Evolutionary conservation across 2,329 filamentous ascomycete genomes (phyloP).

Genomic region (Stemphylium vesicarium): DNA sequence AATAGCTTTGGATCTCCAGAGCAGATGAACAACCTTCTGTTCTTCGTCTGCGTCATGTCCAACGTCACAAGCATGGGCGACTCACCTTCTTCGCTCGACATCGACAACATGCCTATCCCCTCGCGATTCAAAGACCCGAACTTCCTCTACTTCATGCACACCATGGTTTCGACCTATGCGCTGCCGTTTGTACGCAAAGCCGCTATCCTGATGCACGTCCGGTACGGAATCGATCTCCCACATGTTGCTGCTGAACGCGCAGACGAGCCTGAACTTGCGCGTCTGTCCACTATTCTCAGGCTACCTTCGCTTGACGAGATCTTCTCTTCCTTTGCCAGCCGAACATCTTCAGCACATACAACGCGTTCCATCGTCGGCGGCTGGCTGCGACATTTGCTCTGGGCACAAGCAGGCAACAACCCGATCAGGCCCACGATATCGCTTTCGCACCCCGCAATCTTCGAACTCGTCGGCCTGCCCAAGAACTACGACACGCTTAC

Average conservation of each 20-base stretch:
- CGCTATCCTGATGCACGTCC: conserved; percentile 82
- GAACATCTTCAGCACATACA: conserved; percentile 35
- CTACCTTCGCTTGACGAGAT: conserved; percentile 82
- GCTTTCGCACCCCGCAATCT: conserved; percentile 85
- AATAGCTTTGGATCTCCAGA: conserved; percentile 30
- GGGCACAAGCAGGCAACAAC: conserved; percentile 46
- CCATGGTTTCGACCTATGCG: conserved; percentile 76
- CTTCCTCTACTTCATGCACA: conserved; percentile 46
- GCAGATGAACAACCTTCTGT: conserved; percentile 38
- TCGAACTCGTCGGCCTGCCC: conserved; percentile 90
- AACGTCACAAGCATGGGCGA: conserved; percentile 35
- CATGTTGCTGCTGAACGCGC: conserved; percentile 62
- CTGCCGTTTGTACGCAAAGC: conserved; percentile 89
- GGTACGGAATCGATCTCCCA: conserved; percentile 87
- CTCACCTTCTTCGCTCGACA: conserved; percentile 30
- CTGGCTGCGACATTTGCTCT: conserved; percentile 74
- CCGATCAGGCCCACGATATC: conserved; percentile 55
- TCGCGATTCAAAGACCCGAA: conserved; percentile 35
- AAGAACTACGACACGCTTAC: conserved; percentile 92
- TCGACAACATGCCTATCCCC: conserved; percentile 33
- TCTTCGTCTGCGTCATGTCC: conserved; percentile 43
- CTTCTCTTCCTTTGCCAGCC: conserved; percentile 63
- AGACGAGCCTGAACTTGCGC: conserved; percentile 78
- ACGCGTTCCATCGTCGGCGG: conserved; percentile 63
- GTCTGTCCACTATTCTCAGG: conserved; percentile 76